Base-by-base conservation (phyloP, 192 early-diverging fungal species). In the Coemansia sp. region DNA sequence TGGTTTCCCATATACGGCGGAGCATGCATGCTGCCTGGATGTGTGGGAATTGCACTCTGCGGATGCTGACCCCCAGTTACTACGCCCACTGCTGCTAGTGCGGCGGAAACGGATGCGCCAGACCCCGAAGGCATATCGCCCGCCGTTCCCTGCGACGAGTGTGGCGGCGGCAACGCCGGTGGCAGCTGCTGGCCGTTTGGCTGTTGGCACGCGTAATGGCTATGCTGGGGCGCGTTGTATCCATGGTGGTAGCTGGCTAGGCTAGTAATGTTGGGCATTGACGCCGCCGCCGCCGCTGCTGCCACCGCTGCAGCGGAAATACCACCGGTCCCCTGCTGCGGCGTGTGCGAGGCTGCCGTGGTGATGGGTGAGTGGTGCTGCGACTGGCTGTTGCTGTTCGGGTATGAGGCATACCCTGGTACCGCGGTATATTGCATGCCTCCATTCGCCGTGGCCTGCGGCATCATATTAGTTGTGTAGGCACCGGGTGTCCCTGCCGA, bases 311-410 rank as follows among this genome's bases (percentile, higher is more conserved):
- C 63, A 1, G 70, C 64, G 0, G 76, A 69, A 24, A 69, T 73
- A 14, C 64, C 63, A 50, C 58, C 63, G 21, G 29, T 54, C 5
- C 59, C 55, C 67, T 70, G 55, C 64, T 76, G 68, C 5, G 78
- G 46, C 19, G 78, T 57, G 58, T 80, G 78, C 23, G 64, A 29
- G 20, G 65, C 58, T 24, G 72, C 66, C 51, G 60, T 57, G 30
- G 78, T 33, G 33, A 75, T 80, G 1, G 78, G 78, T 65, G 78
- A 80, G 70, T 80, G 78, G 67, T 80, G 78, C 61, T 80, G 78
- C 58, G 78, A 80, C 66, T 80, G 78, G 63, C 61, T 75, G 56
- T 55, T 75, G 67, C 78, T 80, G 53, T 63, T 69, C 11, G 78
- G 78, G 11, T 80, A 80, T 42, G 78, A 80, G 5, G 66, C 59